A percentile compares a stretch with the other conserved stretches of the same genome.
Conservation (phyloP, 163 green algal genomes). For the Volvox carteri region DNA sequence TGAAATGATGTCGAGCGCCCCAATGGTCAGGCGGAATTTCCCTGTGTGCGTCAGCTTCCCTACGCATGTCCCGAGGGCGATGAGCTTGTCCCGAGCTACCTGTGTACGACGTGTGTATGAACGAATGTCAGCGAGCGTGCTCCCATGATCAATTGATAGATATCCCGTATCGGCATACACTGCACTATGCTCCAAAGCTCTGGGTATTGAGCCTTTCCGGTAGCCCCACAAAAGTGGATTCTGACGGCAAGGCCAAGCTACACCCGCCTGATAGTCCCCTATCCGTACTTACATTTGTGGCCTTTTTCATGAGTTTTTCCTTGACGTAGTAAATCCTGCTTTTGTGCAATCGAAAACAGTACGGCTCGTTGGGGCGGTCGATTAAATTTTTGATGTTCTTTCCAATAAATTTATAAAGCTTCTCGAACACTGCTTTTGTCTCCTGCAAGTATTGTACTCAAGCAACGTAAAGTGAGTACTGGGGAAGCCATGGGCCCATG, state of each 20-base stretch:
- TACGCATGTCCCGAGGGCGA: slow-evolving; percentile 91
- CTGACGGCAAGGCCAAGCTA: no score
- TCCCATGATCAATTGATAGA: no score
- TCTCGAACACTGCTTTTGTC: slow-evolving; percentile 97
- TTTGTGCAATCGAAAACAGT: slow-evolving; percentile 95
- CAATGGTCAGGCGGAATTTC: slow-evolving; percentile 97
- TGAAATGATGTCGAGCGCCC: slow-evolving; percentile 91
- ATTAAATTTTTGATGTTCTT: slow-evolving; percentile 97
- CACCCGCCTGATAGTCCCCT: no score
- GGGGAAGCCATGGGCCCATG: not conserved
- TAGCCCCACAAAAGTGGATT: no score
- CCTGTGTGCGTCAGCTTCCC: slow-evolving; percentile 97
- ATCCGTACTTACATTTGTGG: slow-evolving; percentile 86
- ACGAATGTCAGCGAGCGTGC: not conserved
- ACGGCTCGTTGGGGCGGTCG: slow-evolving; percentile 84
- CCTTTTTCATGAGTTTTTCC: slow-evolving; percentile 91
- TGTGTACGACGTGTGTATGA: slow-evolving; percentile 61
- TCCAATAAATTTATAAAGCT: slow-evolving; percentile 98
- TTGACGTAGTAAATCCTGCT: slow-evolving; percentile 97
- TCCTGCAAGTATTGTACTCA: slow-evolving; percentile 77
- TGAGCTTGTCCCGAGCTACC: slow-evolving; percentile 92
- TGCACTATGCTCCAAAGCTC: no score
- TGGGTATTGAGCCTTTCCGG: no score
- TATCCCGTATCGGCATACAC: no score
- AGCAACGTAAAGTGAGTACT: not conserved